Base-by-base conservation (phyloP, 1,284 basidiomycete genomes). In the Garcileccinum viscosum region DNA sequence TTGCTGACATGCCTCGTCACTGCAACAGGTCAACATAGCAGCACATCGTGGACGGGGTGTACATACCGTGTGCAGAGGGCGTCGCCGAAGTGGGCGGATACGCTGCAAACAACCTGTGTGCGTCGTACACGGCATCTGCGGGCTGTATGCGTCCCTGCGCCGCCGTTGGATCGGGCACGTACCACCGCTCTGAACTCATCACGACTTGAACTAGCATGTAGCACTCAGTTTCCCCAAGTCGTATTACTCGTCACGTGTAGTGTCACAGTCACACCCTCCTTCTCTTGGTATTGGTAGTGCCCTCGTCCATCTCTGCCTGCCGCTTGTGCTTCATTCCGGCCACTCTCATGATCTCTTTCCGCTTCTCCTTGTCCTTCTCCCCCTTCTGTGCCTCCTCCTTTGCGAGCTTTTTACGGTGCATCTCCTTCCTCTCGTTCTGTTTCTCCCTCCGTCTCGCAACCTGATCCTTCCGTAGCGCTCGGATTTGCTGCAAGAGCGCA, bases 401-500 rank as follows among this genome's bases (percentile, higher is more conserved):
- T 74, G 88, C 90, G 11, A 87, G 79, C 82, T 90, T 93, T 83
- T 94, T 93, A 73, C 83, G 81, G 75, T 89, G 86, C 72, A 84
- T 88, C 42, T 82, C 87, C 68, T 87, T 87, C 78, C 90, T 87
- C 82, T 92, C 93, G 30, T 86, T 87, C 82, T 97, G 94, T 84
- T 96, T 97, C 80, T 93, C 94, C 76, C 89, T 91, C 76, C 96
- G 83, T 75, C 90, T 85, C 50, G 80, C 84, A 1, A 94, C 86
- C 83, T 97, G 95, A 75, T 96, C 96, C 82, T 96, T 97, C 68
- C 95, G 86, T 74, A 99, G 83, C 8, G 96, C 95, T 67, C 95
- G 90, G 76, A 98, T 96, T 85, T 99, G 97, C 81, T 99, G 97
- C 78, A 99, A 81, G 47, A 99, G 82, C n/a, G 94, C 92, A 32